phyloP scores from a whole-genome alignment of 2,329 filamentous ascomycete species.

The Penicillium sp. region DNA sequence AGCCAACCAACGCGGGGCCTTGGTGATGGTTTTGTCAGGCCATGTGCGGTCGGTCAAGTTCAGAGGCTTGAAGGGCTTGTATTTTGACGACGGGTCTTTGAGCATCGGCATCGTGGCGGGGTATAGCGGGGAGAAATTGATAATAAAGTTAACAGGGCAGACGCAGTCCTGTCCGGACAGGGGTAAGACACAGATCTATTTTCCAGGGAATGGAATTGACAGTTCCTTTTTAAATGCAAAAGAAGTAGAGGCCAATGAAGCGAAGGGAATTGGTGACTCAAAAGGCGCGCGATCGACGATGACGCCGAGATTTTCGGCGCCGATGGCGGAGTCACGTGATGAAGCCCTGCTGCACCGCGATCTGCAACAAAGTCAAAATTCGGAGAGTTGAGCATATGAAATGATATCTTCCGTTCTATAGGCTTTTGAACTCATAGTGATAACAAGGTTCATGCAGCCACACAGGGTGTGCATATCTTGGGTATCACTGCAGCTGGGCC shows the following conservation, averaged over 20 bases:
- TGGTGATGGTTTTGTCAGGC: slow-evolving; percentile 76
- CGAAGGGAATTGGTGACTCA: slow-evolving; percentile 23
- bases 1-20: slow-evolving; percentile 84
- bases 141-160: slow-evolving; percentile 4
- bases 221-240: not conserved
- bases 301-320: slow-evolving; percentile 25
- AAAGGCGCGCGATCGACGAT: slow-evolving; percentile 15
- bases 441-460: not conserved
- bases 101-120: slow-evolving; percentile 40
- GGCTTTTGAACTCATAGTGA: not conserved
- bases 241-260: slow-evolving; percentile 18
- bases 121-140: slow-evolving; percentile 22
- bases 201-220: not conserved
- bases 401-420: not conserved
- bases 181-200: not conserved
- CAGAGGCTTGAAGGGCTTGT: slow-evolving; percentile 45
- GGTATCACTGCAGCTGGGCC: not conserved
- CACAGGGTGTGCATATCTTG: not conserved
- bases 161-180: slow-evolving; percentile 5
- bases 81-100: slow-evolving; percentile 48
- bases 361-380: not conserved
- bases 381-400: not conserved
- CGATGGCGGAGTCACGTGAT: slow-evolving; percentile 27
- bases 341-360: not conserved
- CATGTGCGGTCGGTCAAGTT: slow-evolving; percentile 59